phyloP scores from a whole-genome alignment of 352 stramenopile species.

The Globisporangium abappressorium region DNA sequence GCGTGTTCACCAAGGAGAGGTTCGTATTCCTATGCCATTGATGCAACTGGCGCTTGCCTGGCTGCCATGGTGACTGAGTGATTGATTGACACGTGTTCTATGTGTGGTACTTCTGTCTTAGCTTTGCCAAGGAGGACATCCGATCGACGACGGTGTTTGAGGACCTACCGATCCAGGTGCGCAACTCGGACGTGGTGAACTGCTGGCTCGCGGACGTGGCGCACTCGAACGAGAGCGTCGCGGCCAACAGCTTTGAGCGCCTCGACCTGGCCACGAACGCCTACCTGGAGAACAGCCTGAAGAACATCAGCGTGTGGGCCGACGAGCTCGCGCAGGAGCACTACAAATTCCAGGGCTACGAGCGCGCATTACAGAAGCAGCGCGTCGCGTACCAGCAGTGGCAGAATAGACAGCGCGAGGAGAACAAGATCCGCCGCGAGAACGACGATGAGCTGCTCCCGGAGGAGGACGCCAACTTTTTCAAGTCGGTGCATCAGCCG shows the following conservation, averaged over 20 bases:
- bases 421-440: conserved; percentile 85
- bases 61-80: not conserved
- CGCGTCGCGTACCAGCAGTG: conserved; percentile 81
- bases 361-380: conserved; percentile 85
- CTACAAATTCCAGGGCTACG: conserved; percentile 90
- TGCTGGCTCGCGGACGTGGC: conserved; percentile 93
- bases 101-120: conserved; percentile 15
- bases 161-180: conserved; percentile 94
- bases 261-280: conserved; percentile 95
- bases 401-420: conserved; percentile 83
- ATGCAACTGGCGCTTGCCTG: not conserved
- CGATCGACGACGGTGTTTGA: conserved; percentile 92
- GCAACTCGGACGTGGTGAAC: conserved; percentile 93
- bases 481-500: conserved; percentile 85
- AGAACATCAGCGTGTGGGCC: conserved; percentile 97
- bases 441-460: conserved; percentile 72
- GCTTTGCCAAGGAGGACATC: conserved; percentile 80
- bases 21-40: conserved; percentile 4
- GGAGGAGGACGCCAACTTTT: conserved; percentile 84
- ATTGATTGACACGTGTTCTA: not conserved
- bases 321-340: conserved; percentile 97
- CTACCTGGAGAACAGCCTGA: conserved; percentile 97
- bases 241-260: conserved; percentile 90
- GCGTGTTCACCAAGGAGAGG: conserved; percentile 77
- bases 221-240: conserved; percentile 52